phyloP scores from a whole-genome alignment of 345 rosid species.

The Ceriops tagal region DNA sequence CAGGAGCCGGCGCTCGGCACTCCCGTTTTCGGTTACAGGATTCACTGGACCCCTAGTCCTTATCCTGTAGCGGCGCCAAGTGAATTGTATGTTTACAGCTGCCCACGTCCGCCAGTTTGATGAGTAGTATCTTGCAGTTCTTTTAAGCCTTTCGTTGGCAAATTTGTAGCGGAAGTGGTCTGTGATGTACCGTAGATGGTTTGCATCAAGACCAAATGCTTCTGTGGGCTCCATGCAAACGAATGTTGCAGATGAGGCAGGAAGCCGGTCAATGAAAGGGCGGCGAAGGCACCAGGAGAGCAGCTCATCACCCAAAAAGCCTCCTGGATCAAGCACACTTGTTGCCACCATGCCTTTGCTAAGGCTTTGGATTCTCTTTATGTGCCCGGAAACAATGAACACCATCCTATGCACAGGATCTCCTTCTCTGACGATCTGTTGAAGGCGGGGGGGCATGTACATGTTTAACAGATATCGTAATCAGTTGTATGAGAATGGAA shows the following conservation, averaged over 20 bases:
- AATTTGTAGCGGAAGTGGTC: constrained; percentile 85
- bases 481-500: neutral
- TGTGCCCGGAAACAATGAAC: constrained; percentile 58
- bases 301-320: constrained; percentile 82
- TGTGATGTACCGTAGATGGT: constrained; percentile 68
- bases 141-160: constrained; percentile 63
- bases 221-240: constrained; percentile 54
- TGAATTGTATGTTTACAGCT: constrained; percentile 73
- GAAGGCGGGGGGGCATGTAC: too few species aligned
- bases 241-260: constrained; percentile 85
- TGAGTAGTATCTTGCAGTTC: constrained; percentile 82
- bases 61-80: constrained; percentile 66
- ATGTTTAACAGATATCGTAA: too few species aligned
- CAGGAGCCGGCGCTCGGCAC: constrained; percentile 47
- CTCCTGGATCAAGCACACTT: constrained; percentile 67
- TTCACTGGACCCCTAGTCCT: constrained; percentile 51
- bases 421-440: constrained; percentile 87
- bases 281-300: constrained; percentile 96
- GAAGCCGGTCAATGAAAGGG: constrained; percentile 78
- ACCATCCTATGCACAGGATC: constrained; percentile 85
- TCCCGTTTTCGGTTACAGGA: constrained; percentile 34
- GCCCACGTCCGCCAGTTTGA: constrained; percentile 97
- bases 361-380: constrained; percentile 58
- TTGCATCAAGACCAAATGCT: constrained; percentile 58
- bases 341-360: constrained; percentile 73